These are phyloP conservation scores for Colletotrichum higginsianum DNA, from an alignment of 2,329 filamentous ascomycete species.

Conservation along the genomic window DNA sequence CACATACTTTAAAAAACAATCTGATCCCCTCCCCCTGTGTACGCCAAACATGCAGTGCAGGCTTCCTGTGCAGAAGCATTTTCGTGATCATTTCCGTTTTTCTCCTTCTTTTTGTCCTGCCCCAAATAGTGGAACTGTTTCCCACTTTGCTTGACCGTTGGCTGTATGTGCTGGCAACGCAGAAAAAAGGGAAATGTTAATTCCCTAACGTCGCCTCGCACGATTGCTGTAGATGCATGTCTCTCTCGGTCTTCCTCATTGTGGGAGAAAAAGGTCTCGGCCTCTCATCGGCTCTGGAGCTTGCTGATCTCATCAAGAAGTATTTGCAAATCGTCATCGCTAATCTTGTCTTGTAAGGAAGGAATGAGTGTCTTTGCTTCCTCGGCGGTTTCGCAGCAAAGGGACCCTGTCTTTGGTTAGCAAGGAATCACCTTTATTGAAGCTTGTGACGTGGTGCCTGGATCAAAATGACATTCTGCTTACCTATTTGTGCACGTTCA, in stretches of 20 bases:
- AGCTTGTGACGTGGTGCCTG: neutral
- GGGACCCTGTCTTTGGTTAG: slow-evolving; percentile 72
- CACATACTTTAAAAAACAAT: slow-evolving; percentile 40
- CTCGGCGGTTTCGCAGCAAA: slow-evolving; percentile 93
- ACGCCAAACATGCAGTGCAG: slow-evolving; percentile 43
- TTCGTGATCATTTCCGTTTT: slow-evolving; percentile 20
- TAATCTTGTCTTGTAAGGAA: slow-evolving; percentile 89
- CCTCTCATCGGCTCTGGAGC: slow-evolving; percentile 63
- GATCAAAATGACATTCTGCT: slow-evolving; percentile 44
- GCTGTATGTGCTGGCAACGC: neutral
- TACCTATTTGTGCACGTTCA: slow-evolving; percentile 93
- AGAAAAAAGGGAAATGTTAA: neutral
- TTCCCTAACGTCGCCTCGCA: neutral
- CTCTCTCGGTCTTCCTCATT: neutral
- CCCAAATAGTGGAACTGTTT: neutral
- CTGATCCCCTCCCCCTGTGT: slow-evolving; percentile 37
- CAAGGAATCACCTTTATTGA: neutral
- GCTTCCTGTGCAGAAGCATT: slow-evolving; percentile 30
- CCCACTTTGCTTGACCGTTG: neutral
- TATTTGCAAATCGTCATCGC: slow-evolving; percentile 88
- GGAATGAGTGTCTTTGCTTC: slow-evolving; percentile 98
- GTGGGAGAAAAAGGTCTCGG: neutral
- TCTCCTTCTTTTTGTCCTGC: slow-evolving; percentile 6
- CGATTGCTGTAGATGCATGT: neutral
- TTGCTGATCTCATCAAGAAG: slow-evolving; percentile 93